Percentiles rank a stretch among this genome's conserved stretches.
These are phyloP conservation scores for Geum urbanum DNA, from an alignment of 306 rosid species.

Conservation along the genomic window DNA sequence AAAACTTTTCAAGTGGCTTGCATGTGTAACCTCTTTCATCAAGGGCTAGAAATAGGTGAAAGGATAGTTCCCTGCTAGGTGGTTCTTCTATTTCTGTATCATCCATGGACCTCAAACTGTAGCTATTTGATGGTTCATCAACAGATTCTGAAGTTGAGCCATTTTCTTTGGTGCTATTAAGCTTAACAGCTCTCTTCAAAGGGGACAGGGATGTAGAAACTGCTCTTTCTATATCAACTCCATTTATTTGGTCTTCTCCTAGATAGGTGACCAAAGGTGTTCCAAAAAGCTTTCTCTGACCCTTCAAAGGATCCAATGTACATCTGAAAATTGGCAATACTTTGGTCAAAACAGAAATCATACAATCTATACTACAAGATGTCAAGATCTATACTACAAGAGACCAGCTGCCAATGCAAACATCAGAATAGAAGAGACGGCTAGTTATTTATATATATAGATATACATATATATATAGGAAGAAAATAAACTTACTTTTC, in stretches of 20 bases:
- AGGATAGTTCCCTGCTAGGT: slow-evolving; percentile 49
- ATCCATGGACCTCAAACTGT: slow-evolving; percentile 32
- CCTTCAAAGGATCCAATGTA: slow-evolving; percentile 49
- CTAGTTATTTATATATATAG: background rate
- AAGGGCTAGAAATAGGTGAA: slow-evolving; percentile 53
- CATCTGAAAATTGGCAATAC: slow-evolving; percentile 34
- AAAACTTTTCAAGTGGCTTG: slow-evolving; percentile 58
- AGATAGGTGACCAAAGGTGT: slow-evolving; percentile 78
- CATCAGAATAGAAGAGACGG: background rate
- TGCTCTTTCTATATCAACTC: slow-evolving; percentile 48
- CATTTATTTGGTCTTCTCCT: slow-evolving; percentile 52
- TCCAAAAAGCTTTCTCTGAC: slow-evolving; percentile 74
- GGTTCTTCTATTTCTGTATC: slow-evolving; percentile 44
- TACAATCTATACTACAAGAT: background rate
- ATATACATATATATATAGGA: background rate
- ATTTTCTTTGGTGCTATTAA: slow-evolving; percentile 63
- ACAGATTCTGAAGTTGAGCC: slow-evolving; percentile 49
- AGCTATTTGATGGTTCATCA: slow-evolving; percentile 48
- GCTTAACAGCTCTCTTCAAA: slow-evolving; percentile 52
- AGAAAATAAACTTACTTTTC: slow-evolving; percentile 59
- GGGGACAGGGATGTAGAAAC: slow-evolving; percentile 67
- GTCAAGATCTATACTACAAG: background rate
- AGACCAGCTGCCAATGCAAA: background rate
- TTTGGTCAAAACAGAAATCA: slow-evolving; percentile 2
- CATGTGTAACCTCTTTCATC: slow-evolving; percentile 45